Conservation (phyloP, 1,284 basidiomycete species). For the Sanguinoderma infundibulare region DNA sequence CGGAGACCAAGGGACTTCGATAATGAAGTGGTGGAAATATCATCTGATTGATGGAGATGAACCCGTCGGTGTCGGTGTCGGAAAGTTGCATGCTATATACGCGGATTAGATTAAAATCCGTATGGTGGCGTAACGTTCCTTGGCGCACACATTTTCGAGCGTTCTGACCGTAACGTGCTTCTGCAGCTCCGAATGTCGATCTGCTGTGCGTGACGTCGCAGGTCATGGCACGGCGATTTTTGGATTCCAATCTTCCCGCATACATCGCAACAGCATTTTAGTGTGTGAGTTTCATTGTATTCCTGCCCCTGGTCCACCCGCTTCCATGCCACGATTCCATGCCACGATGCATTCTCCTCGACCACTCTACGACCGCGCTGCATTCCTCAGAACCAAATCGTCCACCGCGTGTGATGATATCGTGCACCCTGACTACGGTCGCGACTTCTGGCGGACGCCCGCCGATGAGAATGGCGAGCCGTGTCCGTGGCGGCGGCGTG, state of each 20-base stretch:
- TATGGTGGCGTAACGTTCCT: conserved; percentile 10
- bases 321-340: neutral
- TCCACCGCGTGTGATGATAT: conserved; percentile 22
- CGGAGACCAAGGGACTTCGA: neutral
- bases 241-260: neutral
- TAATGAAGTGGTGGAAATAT: conserved; percentile 25
- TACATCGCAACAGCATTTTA: neutral
- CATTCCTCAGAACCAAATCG: conserved; percentile 1
- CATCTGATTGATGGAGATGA: conserved; percentile 22
- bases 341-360: neutral
- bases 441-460: conserved; percentile 22
- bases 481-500: conserved; percentile 9
- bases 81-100: neutral
- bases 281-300: neutral
- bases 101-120: neutral
- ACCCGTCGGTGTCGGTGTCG: neutral
- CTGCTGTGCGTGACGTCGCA: neutral
- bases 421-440: conserved; percentile 25
- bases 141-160: neutral
- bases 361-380: conserved; percentile 1
- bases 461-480: conserved; percentile 15
- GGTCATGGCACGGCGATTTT: neutral
- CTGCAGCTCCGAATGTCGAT: conserved; percentile 5
- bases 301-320: neutral
- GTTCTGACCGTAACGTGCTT: conserved; percentile 8